Evolutionary conservation across 2,329 filamentous ascomycete species (phyloP), one percentile per base, ranked within the genome.

Genomic region (Hypoxylon sp.): DNA sequence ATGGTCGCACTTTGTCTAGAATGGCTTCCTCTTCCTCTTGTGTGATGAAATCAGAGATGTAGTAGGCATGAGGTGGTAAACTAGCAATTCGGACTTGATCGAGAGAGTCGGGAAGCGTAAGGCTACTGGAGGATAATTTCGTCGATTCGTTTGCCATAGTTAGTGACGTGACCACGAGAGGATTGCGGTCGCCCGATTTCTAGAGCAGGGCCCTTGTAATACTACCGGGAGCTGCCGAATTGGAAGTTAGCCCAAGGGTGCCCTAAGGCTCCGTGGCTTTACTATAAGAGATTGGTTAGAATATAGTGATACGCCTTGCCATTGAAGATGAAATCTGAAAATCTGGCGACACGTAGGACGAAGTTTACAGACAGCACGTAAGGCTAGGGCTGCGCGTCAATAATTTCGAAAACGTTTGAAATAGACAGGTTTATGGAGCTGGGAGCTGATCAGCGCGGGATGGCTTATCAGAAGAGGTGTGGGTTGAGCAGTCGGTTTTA

Each of bases 11-110:
- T 84, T 93, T 96, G 58, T 88, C 82, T 52, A 97, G 82, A 6
- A 98, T 87, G 6, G 81, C 76, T 32, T 82, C 78, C 81, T 97
- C 93, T 80, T 98, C 94, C 48, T 91, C 87, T 60, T 84, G 79
- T 3, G 87, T 91, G 78, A 98, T 91, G 81, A 98, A 98, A 78
- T 94, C 85, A 6, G 93, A 86, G 63, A 98, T 91, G 81, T 98
- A 98, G 82, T 91, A 97, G 59, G 93, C 92, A 35, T 86, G 82
- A 1, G 85, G 78, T 3, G 92, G 91, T 1, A 94, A 83, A 32
- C 74, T 74, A 6, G 79, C 69, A 66, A 94, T 86, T 70, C 80
- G 83, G 58, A 80, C 82, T 37, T 84, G 77, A 52, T 88, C 83
- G 27, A 91, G 83, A 47, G 79, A 83, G 39, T 78, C 66, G 17